Evolutionary conservation across 208 protist species (phyloP).

Genomic region (Plasmodiophora brassicae): DNA sequence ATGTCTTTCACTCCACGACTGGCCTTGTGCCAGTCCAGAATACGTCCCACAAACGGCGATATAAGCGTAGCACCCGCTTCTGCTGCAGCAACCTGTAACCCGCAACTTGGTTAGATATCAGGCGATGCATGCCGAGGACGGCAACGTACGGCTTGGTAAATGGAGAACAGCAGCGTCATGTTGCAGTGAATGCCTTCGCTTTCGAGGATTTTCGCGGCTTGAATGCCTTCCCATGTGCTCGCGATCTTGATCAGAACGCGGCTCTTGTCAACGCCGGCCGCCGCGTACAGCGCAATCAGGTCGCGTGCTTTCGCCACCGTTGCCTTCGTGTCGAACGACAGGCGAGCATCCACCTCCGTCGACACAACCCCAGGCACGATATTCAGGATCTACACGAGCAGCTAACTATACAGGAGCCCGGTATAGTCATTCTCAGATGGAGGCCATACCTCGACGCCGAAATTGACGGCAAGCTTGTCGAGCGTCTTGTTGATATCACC

Average conservation of each 20-base stretch:
- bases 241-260: slow-evolving; percentile 60
- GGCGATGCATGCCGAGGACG: not conserved
- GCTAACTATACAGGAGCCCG: not conserved
- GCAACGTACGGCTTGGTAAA: slow-evolving; percentile 48
- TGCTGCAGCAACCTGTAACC: slow-evolving; percentile 31
- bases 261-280: slow-evolving; percentile 35
- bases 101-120: not conserved
- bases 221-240: slow-evolving; percentile 60
- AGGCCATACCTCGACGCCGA: slow-evolving; percentile 42
- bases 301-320: slow-evolving; percentile 47
- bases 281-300: slow-evolving; percentile 57
- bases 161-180: slow-evolving; percentile 57
- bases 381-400: slow-evolving; percentile 37
- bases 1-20: not conserved
- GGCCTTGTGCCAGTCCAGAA: slow-evolving; percentile 54
- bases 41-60: slow-evolving; percentile 58
- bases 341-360: slow-evolving; percentile 52
- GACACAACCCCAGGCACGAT: slow-evolving; percentile 48
- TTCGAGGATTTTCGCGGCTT: slow-evolving; percentile 44
- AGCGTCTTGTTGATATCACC: slow-evolving; percentile 30
- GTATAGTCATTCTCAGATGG: slow-evolving; percentile 1
- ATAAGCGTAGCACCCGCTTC: slow-evolving; percentile 47
- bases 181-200: slow-evolving; percentile 57
- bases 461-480: slow-evolving; percentile 56
- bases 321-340: slow-evolving; percentile 53